Conservation (phyloP, 352 stramenopile genomes). For the Globisporangium megalacanthum region DNA sequence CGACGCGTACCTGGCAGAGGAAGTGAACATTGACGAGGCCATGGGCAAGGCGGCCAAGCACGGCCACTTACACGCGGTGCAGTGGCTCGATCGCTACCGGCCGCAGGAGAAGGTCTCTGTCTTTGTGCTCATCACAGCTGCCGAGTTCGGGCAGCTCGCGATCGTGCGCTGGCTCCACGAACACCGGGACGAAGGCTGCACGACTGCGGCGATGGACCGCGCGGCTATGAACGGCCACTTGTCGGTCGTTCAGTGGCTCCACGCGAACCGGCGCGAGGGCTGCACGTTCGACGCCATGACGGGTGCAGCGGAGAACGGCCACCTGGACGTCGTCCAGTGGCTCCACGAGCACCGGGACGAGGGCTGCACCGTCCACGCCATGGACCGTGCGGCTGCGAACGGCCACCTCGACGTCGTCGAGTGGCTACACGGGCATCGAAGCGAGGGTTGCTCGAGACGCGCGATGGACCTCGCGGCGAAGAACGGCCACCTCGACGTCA, state of each 20-base stretch:
- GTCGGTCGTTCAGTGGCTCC: constrained; percentile 32
- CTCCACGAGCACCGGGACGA: constrained; percentile 29
- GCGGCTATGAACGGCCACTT: constrained; percentile 35
- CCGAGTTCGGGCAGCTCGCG: constrained; percentile 26
- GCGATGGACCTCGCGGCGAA: constrained; percentile 48
- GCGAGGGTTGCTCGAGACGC: constrained; percentile 28
- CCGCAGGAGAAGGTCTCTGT: constrained; percentile 26
- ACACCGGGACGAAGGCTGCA: constrained; percentile 20
- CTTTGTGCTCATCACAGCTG: constrained; percentile 34
- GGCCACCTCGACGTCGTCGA: constrained; percentile 41
- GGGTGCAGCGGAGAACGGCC: constrained; percentile 24
- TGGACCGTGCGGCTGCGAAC: constrained; percentile 40
- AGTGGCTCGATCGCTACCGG: constrained; percentile 26
- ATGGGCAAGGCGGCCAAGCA: constrained; percentile 31
- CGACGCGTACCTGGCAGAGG: constrained; percentile 8
- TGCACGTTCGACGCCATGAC: constrained; percentile 36
- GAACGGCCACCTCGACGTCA: constrained; percentile 42
- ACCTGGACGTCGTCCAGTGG: constrained; percentile 33
- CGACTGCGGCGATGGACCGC: constrained; percentile 31
- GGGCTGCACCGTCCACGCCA: constrained; percentile 32
- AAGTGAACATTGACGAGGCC: constrained; percentile 29
- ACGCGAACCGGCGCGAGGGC: constrained; percentile 27
- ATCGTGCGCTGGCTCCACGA: constrained; percentile 29
- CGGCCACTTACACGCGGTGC: constrained; percentile 24
- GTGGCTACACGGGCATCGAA: constrained; percentile 34